phyloP scores from a whole-genome alignment of 2,329 filamentous ascomycete species.

The Epichloe sylvatica region DNA sequence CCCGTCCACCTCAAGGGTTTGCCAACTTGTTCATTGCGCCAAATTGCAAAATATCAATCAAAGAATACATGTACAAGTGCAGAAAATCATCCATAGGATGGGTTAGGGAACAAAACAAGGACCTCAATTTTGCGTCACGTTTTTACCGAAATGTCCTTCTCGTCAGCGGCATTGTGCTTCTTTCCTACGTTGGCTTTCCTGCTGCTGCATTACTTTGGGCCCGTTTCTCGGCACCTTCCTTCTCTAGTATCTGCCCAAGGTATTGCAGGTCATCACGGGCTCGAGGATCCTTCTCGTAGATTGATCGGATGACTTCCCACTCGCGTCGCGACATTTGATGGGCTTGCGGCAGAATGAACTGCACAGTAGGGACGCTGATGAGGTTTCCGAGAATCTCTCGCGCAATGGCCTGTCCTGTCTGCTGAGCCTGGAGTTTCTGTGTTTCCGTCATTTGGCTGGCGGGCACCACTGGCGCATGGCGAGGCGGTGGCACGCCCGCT shows the following conservation, averaged over 20 bases:
- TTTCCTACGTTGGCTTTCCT: slow-evolving; percentile 1
- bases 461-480: slow-evolving; percentile 2
- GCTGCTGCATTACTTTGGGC: slow-evolving; percentile 3
- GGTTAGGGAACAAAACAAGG: not conserved
- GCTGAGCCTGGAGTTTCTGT: slow-evolving; percentile 28
- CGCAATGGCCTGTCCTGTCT: slow-evolving; percentile 42
- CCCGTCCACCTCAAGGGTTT: too few relatives aligned
- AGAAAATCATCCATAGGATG: not conserved
- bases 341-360: slow-evolving; percentile 55
- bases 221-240: slow-evolving; percentile 22
- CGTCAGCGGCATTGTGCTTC: not conserved
- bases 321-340: slow-evolving; percentile 55
- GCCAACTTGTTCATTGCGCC: too few relatives aligned
- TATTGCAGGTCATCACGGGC: slow-evolving; percentile 49
- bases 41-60: too few relatives aligned
- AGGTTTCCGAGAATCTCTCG: slow-evolving; percentile 49
- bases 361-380: slow-evolving; percentile 49
- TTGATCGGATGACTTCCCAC: slow-evolving; percentile 57
- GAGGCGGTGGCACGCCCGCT: not conserved
- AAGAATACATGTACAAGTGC: too few relatives aligned
- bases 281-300: slow-evolving; percentile 51
- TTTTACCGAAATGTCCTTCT: not conserved
- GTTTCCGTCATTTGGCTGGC: slow-evolving; percentile 17
- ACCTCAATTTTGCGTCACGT: not conserved
- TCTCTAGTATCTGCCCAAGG: slow-evolving; percentile 41